Evolutionary conservation across 805 yeast species (phyloP).

Genomic region (Candida verbasci): DNA sequence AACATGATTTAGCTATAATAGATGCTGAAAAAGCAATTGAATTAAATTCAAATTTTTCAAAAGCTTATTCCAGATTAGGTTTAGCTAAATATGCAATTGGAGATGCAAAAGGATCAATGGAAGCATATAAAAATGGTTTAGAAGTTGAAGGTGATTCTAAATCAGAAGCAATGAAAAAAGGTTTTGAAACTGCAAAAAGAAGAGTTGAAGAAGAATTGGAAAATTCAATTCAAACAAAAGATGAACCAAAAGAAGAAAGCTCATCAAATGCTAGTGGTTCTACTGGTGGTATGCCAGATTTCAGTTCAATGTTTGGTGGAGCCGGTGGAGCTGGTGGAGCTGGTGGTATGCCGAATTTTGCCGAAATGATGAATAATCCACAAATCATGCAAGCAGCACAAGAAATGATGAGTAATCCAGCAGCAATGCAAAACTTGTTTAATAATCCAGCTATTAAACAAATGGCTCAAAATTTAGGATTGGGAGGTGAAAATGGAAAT

Average conservation of each 20-base stretch:
- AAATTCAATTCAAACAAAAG: slow-evolving; percentile 27
- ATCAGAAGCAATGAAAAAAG: slow-evolving; percentile 86
- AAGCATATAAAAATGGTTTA: slow-evolving; percentile 85
- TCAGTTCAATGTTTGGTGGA: slow-evolving; percentile 45
- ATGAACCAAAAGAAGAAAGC: slow-evolving; percentile 15
- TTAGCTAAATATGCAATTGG: slow-evolving; percentile 92
- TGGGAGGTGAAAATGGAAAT: slow-evolving; percentile 56
- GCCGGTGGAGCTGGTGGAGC: slow-evolving; percentile 45
- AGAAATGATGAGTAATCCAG: slow-evolving; percentile 81
- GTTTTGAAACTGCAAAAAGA: slow-evolving; percentile 88
- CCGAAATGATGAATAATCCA: slow-evolving; percentile 82
- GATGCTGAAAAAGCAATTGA: slow-evolving; percentile 84
- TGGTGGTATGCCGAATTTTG: slow-evolving; percentile 69
- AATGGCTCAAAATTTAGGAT: slow-evolving; percentile 76
- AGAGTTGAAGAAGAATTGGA: slow-evolving; percentile 76
- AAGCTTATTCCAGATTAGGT: slow-evolving; percentile 94
- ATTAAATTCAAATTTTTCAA: slow-evolving; percentile 75
- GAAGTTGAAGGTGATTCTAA: slow-evolving; percentile 82
- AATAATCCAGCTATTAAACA: slow-evolving; percentile 74
- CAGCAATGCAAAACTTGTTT: slow-evolving; percentile 68
- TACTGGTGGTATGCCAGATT: slow-evolving; percentile 42
- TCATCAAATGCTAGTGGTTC: slow-evolving; percentile 34
- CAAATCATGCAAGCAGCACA: slow-evolving; percentile 87
- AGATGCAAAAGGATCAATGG: slow-evolving; percentile 83
- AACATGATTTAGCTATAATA: slow-evolving; percentile 70